Base-by-base conservation (phyloP, 169 alveolate genomes). In the Theileria luwenshuni region DNA sequence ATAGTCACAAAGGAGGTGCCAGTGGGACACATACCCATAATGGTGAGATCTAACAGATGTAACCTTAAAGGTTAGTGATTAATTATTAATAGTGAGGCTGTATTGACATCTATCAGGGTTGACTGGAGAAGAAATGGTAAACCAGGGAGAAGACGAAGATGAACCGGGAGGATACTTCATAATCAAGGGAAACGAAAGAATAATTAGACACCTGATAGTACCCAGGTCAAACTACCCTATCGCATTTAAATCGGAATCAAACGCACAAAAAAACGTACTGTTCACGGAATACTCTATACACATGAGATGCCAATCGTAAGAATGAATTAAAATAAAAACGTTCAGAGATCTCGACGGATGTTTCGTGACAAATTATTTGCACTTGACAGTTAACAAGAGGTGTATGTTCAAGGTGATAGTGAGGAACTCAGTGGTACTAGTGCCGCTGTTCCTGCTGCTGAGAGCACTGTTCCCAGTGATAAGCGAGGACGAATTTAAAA, bases 151-250 rank as follows among this genome's bases (percentile, higher is more conserved):
- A 83, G 99, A 98, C 81, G 90, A 92, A 63, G 95, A 96, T 79
- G 99, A 97, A 83, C 94, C 96, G 49, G 99, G 99, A 27, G 99
- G 99, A 12, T 97, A 96, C 84, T 98, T 98, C 81, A 96, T 98
- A 51, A 90, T 97, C 60, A 97, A 97, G 76, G 99, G 99, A 35
- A 92, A 95, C 83, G 99, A 97, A 86, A 94, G 95, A 80, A 90
- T 97, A 43, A 90, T 97, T 7, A 94, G 99, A 83, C 96, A 95
- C 94, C 97, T 98, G 21, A 96, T 97, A 35, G 93, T 94, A 61
- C 61, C 75, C 27, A 74, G 89, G 25, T 81, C 89, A 1, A 81
- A 81, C 41, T 81, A 81, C 54, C 85, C 89, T 21, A 28, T 81
- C 67, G 93, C 91, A 43, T 58, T 89, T 23, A 83, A 86, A 49